Conservation (phyloP, 2,329 filamentous ascomycete genomes). For the Trichoderma oligosporum region DNA sequence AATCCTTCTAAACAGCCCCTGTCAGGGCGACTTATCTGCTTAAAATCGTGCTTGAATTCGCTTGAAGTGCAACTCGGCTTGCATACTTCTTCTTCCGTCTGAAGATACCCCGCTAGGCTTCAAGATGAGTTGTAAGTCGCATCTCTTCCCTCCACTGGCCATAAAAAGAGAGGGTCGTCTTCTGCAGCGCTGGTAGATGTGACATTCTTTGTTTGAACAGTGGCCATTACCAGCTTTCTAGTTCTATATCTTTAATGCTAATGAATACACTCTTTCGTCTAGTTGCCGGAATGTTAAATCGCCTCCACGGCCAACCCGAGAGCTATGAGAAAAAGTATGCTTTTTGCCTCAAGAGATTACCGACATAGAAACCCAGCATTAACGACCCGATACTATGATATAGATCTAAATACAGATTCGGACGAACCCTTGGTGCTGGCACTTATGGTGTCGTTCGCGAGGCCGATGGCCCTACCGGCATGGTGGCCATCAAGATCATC, state of each 20-base stretch:
- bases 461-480: conserved; percentile 75
- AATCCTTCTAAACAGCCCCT: not conserved
- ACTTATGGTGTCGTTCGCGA: conserved; percentile 98
- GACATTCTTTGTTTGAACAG: not conserved
- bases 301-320: conserved; percentile 92
- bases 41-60: not conserved
- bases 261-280: not conserved
- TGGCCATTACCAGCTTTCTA: not conserved
- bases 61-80: not conserved
- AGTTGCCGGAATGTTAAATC: conserved; percentile 91
- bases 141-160: not conserved
- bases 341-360: not conserved
- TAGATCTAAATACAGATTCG: conserved; percentile 86
- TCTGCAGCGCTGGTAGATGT: not conserved
- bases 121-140: conserved; percentile 41
- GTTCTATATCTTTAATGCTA: not conserved
- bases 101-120: conserved; percentile 20
- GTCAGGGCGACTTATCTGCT: not conserved
- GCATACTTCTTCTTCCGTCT: not conserved
- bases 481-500: conserved; percentile 98
- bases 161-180: not conserved
- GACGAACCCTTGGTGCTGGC: conserved; percentile 87
- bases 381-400: conserved; percentile 16
- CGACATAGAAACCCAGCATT: not conserved
- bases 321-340: conserved; percentile 96